phyloP scores from a whole-genome alignment of 495 filamentous ascomycete genomes.

The Xylaria grammica region DNA sequence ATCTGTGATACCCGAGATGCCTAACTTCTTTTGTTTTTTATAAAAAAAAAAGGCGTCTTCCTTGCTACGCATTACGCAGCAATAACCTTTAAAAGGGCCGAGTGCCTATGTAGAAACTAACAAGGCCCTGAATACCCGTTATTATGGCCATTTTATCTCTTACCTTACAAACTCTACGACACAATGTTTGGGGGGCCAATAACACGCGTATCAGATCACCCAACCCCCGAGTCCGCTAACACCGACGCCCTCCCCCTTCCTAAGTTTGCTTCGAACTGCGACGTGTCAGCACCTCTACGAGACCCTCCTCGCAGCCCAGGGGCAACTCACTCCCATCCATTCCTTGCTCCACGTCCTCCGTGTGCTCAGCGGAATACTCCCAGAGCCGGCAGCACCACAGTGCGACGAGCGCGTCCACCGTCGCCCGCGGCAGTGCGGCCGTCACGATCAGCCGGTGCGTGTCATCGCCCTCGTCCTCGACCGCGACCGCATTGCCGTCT shows the following conservation, averaged over 20 bases:
- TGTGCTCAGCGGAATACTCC: slow-evolving; percentile 18
- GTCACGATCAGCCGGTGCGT: slow-evolving; percentile 18
- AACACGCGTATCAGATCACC: slow-evolving; percentile 11
- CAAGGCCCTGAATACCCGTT: no score
- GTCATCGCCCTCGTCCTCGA: slow-evolving; percentile 17
- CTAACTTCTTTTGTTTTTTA: no score
- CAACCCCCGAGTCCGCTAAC: slow-evolving; percentile 3
- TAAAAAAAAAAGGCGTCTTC: no score
- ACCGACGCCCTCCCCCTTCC: not conserved
- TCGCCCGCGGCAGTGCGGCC: slow-evolving; percentile 4
- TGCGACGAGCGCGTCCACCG: slow-evolving; percentile 19
- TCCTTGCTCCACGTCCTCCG: not conserved
- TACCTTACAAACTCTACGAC: no score
- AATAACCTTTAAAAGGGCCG: no score
- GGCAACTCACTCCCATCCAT: slow-evolving; percentile 16
- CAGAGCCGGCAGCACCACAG: slow-evolving; percentile 22
- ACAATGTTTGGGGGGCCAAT: not conserved
- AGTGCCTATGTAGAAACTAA: no score
- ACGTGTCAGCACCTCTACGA: not conserved
- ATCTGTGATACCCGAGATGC: no score
- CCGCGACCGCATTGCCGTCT: slow-evolving; percentile 14
- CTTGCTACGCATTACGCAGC: no score
- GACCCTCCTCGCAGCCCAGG: not conserved
- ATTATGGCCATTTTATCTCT: no score
- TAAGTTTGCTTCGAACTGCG: slow-evolving; percentile 8